These are phyloP conservation scores for Vickermania ingenoplastis DNA, from an alignment of 208 protist species.

Conservation along the genomic window DNA sequence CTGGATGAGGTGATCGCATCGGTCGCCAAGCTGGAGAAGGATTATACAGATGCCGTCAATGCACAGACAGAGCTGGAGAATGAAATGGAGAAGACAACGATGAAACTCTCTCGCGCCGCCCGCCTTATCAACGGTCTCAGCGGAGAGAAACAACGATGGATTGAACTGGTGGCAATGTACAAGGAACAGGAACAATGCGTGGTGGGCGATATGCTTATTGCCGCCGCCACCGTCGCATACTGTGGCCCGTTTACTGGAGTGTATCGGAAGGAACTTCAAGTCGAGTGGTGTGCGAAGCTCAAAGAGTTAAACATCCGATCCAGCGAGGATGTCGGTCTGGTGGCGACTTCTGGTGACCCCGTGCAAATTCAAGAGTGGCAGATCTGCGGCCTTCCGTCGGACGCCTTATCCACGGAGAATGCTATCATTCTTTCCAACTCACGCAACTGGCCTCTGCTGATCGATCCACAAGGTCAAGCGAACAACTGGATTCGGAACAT, in stretches of 20 bases:
- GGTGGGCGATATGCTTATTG: slow-evolving; percentile 94
- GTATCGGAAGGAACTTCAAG: slow-evolving; percentile 85
- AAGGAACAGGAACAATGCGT: slow-evolving; percentile 74
- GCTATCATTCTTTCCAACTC: slow-evolving; percentile 93
- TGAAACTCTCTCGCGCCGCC: slow-evolving; percentile 92
- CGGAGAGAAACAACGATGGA: slow-evolving; percentile 94
- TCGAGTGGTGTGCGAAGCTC: slow-evolving; percentile 79
- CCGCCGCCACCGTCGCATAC: slow-evolving; percentile 93
- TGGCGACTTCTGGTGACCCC: slow-evolving; percentile 89
- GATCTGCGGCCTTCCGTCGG: slow-evolving; percentile 92
- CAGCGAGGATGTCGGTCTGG: slow-evolving; percentile 70
- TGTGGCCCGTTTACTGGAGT: slow-evolving; percentile 92
- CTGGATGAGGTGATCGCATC: slow-evolving; percentile 91
- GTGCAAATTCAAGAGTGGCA: slow-evolving; percentile 95
- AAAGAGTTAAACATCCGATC: slow-evolving; percentile 27
- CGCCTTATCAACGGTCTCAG: slow-evolving; percentile 94
- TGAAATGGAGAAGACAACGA: slow-evolving; percentile 90
- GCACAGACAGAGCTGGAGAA: slow-evolving; percentile 91
- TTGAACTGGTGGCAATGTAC: slow-evolving; percentile 85
- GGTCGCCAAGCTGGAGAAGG: slow-evolving; percentile 88
- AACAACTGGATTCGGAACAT: slow-evolving; percentile 97
- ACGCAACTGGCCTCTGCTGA: slow-evolving; percentile 95
- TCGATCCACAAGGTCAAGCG: slow-evolving; percentile 97
- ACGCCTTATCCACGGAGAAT: slow-evolving; percentile 95
- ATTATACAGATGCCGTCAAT: slow-evolving; percentile 88